These are phyloP conservation scores for Comarum palustre DNA, from an alignment of 306 rosid species.

Conservation along the genomic window DNA sequence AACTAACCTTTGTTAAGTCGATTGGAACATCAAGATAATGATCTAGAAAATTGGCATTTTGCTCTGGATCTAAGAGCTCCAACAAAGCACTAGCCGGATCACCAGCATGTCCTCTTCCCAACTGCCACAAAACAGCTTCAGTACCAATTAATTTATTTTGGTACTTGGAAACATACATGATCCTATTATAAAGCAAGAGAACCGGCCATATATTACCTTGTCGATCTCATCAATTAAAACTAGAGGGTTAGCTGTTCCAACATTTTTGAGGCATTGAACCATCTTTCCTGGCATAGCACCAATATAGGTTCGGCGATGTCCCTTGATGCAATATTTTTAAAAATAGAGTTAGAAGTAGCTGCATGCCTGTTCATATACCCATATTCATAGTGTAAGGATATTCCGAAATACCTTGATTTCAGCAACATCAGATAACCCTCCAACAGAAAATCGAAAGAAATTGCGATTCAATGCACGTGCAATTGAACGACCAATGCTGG, in stretches of 20 bases:
- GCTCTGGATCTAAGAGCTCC: conserved; percentile 99
- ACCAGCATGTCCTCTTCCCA: conserved; percentile 98
- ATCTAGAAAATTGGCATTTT: conserved; percentile 96
- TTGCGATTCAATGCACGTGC: conserved; percentile 97
- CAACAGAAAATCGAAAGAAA: conserved; percentile 92
- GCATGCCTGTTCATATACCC: background rate
- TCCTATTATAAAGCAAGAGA: conserved; percentile 24
- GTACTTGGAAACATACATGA: conserved; percentile 11
- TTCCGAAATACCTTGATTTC: conserved; percentile 79
- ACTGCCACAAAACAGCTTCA: conserved; percentile 48
- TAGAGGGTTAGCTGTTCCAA: conserved; percentile 95
- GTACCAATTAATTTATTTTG: conserved; percentile 4
- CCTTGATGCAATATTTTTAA: conserved; percentile 49
- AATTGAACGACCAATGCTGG: conserved; percentile 98
- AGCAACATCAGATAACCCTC: conserved; percentile 97
- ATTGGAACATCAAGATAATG: conserved; percentile 99
- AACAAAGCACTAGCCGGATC: conserved; percentile 99
- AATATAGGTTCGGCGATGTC: conserved; percentile 97
- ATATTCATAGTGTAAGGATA: background rate
- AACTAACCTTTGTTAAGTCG: conserved; percentile 89
- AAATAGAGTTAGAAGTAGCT: conserved; percentile 18
- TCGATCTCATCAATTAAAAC: conserved; percentile 97
- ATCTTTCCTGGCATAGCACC: conserved; percentile 99
- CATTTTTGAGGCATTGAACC: conserved; percentile 98
- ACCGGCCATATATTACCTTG: conserved; percentile 56